phyloP scores from a whole-genome alignment of 352 stramenopile genomes.

The Thraustochytrium sp. region DNA sequence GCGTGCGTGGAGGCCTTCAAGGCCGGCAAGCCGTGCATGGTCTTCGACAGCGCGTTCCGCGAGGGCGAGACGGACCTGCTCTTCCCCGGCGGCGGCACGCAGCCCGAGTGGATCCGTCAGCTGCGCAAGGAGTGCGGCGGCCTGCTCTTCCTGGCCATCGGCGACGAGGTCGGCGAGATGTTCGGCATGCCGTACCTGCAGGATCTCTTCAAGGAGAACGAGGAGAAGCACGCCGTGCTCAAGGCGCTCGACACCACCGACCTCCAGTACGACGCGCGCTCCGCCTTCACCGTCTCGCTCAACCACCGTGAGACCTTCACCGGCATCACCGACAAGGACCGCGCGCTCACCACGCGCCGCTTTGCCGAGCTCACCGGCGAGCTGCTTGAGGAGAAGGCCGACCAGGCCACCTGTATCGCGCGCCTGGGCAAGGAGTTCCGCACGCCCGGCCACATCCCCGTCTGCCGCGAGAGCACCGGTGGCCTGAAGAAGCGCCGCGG shows the following conservation, averaged over 20 bases:
- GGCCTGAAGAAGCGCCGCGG: constrained; percentile 33
- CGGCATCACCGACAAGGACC: constrained; percentile 42
- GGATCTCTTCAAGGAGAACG: constrained; percentile 24
- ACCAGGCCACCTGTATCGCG: constrained; percentile 28
- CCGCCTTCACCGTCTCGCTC: constrained; percentile 38
- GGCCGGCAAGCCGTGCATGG: constrained; percentile 39
- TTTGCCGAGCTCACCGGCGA: constrained; percentile 36
- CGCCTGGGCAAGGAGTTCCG: constrained; percentile 42
- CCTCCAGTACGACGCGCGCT: constrained; percentile 40
- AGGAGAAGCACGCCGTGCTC: constrained; percentile 16
- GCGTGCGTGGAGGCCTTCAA: constrained; percentile 44
- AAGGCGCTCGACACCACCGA: constrained; percentile 26
- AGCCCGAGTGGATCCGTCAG: constrained; percentile 18
- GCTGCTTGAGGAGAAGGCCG: neutral
- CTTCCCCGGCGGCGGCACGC: neutral
- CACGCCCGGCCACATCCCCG: constrained; percentile 40
- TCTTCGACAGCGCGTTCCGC: constrained; percentile 43
- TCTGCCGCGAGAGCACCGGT: constrained; percentile 32
- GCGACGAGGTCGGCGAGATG: constrained; percentile 41
- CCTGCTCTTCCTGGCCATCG: constrained; percentile 43
- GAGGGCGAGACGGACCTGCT: constrained; percentile 44
- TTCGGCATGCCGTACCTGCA: constrained; percentile 45
- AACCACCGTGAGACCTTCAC: constrained; percentile 45
- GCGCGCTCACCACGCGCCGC: constrained; percentile 9
- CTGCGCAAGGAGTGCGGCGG: constrained; percentile 41